Evolutionary conservation across 331 rosid species (phyloP).

Genomic region (Malus hybrid): DNA sequence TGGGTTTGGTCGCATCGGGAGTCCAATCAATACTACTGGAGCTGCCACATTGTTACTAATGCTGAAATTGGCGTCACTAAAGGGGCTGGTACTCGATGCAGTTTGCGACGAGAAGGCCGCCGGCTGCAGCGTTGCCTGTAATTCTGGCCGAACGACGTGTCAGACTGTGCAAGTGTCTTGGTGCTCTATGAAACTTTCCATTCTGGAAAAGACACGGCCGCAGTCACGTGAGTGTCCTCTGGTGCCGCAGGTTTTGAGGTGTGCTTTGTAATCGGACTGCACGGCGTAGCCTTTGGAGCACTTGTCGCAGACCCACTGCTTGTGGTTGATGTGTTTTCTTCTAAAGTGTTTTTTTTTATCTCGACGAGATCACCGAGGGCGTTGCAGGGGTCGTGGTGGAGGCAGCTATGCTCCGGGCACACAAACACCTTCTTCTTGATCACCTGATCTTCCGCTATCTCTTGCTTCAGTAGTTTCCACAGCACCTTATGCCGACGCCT

Average conservation of each 20-base stretch:
- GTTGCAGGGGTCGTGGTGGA: slow-evolving; percentile 87
- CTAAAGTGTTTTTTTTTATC: slow-evolving; percentile 87
- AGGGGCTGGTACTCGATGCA: slow-evolving; percentile 53
- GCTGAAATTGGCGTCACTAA: slow-evolving; percentile 54
- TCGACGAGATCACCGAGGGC: slow-evolving; percentile 98
- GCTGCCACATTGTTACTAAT: neutral
- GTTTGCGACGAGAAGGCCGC: slow-evolving; percentile 55
- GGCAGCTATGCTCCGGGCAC: slow-evolving; percentile 82
- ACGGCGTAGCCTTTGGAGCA: slow-evolving; percentile 92
- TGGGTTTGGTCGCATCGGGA: slow-evolving; percentile 29
- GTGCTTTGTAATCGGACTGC: slow-evolving; percentile 93
- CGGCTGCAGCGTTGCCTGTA: slow-evolving; percentile 28
- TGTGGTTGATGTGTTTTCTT: slow-evolving; percentile 79
- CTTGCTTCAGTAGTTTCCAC: slow-evolving; percentile 77
- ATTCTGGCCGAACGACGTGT: slow-evolving; percentile 40
- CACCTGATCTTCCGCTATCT: slow-evolving; percentile 34
- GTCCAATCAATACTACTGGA: slow-evolving; percentile 28
- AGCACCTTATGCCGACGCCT: slow-evolving; percentile 87
- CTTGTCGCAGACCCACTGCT: slow-evolving; percentile 91
- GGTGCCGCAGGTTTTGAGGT: slow-evolving; percentile 91
- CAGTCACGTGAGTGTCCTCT: slow-evolving; percentile 97
- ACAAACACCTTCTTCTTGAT: slow-evolving; percentile 75
- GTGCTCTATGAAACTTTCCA: slow-evolving; percentile 97
- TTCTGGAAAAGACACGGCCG: slow-evolving; percentile 98
- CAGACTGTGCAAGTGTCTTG: slow-evolving; percentile 82